Base-by-base conservation (phyloP, 2,329 filamentous ascomycete species). In the Fusarium sp. region DNA sequence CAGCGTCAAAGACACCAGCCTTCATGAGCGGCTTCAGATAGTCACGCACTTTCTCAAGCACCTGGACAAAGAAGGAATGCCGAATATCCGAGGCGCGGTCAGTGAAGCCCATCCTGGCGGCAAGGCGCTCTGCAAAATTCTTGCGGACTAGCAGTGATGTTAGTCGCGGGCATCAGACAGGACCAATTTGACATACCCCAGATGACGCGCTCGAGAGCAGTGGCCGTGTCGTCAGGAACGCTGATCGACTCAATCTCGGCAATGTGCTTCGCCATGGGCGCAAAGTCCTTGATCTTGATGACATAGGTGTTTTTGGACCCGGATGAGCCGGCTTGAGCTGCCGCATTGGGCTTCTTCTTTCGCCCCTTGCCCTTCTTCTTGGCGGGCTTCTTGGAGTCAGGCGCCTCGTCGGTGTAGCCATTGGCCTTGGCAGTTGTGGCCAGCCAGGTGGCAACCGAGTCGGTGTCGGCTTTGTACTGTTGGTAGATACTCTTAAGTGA, bases 381-480 rank as follows among this genome's bases (percentile, higher is more conserved):
- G 37, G 40, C 46, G 23, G 46, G 16, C 15, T 57, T 57, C 5
- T 53, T 62, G 46, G 23, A 31, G 40, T 13, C 40, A 0, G 52
- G 23, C 12, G 36, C 28, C 9, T 62, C 34, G 5, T 50, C 27
- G 3, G 12, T 11, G 5, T 66, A 73, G 30, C 67, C 62, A 23
- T 67, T 44, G 7, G 41, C 54, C n/a, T 71, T 67, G 12, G 70
- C 65, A n/a, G 66, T 75, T 0, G 60, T 50, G 4, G 62, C 61
- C 0, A 73, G 62, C 68, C 62, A 73, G 41, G 51, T 57, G 13
- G 72, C 71, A 3, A 72, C 60, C 37, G 43, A 43, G 47, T 73
- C 68, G 1, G 66, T 75, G 39, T 73, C 73, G 15, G 53, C 50
- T 57, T 75, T 75, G 50, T 71, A 72, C 15, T 72, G 56, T 6